These are phyloP conservation scores for Aspergillus indologenus DNA, from an alignment of 495 filamentous ascomycete species.

Conservation along the genomic window DNA sequence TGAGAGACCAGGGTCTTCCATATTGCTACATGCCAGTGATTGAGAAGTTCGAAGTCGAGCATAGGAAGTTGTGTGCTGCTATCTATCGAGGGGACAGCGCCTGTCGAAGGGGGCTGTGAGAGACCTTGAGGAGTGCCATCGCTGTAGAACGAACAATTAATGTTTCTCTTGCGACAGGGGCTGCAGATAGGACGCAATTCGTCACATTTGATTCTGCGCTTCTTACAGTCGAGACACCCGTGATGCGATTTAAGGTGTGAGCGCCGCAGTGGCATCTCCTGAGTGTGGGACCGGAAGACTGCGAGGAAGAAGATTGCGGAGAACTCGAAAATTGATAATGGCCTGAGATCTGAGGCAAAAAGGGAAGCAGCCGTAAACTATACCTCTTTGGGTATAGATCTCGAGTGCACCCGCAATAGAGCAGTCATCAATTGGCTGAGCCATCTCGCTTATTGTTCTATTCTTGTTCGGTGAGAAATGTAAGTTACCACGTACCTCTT, in stretches of 20 bases:
- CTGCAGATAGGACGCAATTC: conserved; percentile 19
- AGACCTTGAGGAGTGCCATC: not conserved
- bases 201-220: conserved; percentile 25
- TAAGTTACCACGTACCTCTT: not conserved
- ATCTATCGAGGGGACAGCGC: not conserved
- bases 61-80: conserved; percentile 5
- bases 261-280: conserved; percentile 18
- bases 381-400: conserved; percentile 5
- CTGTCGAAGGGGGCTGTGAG: no score
- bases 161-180: conserved; percentile 13
- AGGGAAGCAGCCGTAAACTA: not conserved
- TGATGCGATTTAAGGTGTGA: conserved; percentile 20
- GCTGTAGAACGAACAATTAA: conserved; percentile 12
- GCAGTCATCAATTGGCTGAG: not conserved
- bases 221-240: conserved; percentile 23
- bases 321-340: not conserved
- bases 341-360: not conserved
- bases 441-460: not conserved
- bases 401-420: conserved; percentile 5
- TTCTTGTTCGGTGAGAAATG: not conserved
- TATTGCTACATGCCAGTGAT: conserved; percentile 14
- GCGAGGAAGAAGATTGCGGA: not conserved
- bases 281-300: not conserved
- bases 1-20: conserved; percentile 4
- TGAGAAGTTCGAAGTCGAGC: conserved; percentile 13